phyloP scores from a whole-genome alignment of 2,329 filamentous ascomycete genomes.

The Penicillium crustosum region DNA sequence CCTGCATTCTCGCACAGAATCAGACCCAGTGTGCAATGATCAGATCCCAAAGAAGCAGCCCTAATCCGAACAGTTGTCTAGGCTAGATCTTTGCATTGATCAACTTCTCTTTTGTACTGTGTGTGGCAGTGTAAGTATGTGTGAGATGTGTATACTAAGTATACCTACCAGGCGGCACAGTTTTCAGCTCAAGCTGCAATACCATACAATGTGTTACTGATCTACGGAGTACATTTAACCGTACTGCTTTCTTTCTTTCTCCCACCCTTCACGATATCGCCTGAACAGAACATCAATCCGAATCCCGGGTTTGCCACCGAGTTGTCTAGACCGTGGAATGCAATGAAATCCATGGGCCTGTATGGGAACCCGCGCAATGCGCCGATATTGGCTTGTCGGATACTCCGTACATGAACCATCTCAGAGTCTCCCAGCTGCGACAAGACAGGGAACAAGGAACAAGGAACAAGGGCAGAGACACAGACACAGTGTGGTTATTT shows the following conservation, averaged over 20 bases:
- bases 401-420: neutral
- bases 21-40: conserved; percentile 5
- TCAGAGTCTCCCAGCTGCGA: conserved; percentile 2
- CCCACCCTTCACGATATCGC: neutral
- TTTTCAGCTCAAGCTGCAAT: neutral
- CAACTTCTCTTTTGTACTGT: neutral
- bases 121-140: neutral
- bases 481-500: neutral
- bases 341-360: neutral
- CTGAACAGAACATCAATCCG: neutral
- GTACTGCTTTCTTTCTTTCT: neutral
- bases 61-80: conserved; percentile 10
- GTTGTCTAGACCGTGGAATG: neutral
- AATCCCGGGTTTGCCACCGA: conserved; percentile 1
- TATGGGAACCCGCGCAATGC: neutral
- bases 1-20: conserved; percentile 11
- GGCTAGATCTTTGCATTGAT: conserved; percentile 12
- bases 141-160: neutral
- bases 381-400: neutral
- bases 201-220: neutral
- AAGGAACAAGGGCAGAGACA: neutral
- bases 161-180: conserved; percentile 1
- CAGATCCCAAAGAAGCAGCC: conserved; percentile 5
- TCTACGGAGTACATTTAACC: neutral
- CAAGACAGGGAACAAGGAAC: conserved; percentile 3